Evolutionary conservation across 2,329 filamentous ascomycete species (phyloP), one percentile per base, ranked within the genome.

Genomic region (Aureobasidium sp.): DNA sequence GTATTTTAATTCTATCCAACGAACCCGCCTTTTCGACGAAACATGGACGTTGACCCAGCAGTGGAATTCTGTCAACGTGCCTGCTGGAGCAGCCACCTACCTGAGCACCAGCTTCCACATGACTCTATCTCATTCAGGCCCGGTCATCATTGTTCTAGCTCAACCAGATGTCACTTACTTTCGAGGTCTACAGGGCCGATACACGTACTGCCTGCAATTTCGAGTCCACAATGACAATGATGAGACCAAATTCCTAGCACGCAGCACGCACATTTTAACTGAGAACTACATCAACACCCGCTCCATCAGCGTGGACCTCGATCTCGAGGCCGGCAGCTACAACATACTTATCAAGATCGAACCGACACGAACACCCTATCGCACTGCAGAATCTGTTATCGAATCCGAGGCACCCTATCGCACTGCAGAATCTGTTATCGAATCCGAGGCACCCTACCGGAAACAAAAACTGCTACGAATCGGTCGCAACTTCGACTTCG

Each of bases 381-480:
- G 27, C 2, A 57, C 53, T 7, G 39, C 53, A 27, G 53, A 57
- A n/a, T 46, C 39, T 6, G 41, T 57, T 4, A 57, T 57, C 17
- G 53, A 57, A 39, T 17, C 27, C 17, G 53, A 44, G n/a, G 53
- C 53, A 17, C 83, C 84, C 58, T 77, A 77, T 2, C 75, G 27
- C 2, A 57, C 53, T 8, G 39, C 53, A 27, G 53, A 57, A n/a
- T 46, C 39, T 6, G 41, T 57, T 4, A 57, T 57, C 17, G 53
- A 57, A 39, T 17, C 27, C 17, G 53, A 44, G 20, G 53, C 53
- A 17, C 83, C 84, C 58, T 77, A 77, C 3, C 75, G 78, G 39
- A 84, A 89, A 29, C 88, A 91, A 68, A 95, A 95, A 73, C 80
- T 95, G 1, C 79, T 87, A 1, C 79, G 84, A 12, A 84, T 88